phyloP scores from a whole-genome alignment of 177 flowering plant species.

The Tripterygium wilfordii region DNA sequence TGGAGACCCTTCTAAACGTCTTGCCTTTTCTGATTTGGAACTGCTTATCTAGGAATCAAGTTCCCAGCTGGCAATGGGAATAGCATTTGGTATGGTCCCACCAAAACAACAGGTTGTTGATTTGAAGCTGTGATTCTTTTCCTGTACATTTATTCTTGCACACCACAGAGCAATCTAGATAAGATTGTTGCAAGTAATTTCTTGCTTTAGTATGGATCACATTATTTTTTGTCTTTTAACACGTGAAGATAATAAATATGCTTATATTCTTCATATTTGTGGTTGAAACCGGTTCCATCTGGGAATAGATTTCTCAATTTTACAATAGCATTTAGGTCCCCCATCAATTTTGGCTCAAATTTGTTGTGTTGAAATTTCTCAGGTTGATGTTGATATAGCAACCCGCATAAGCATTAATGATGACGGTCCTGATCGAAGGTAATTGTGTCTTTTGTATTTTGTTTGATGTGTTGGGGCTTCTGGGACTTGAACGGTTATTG shows the following conservation, averaged over 20 bases:
- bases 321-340: too few species aligned
- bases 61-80: slow-evolving; percentile 86
- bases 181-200: too few species aligned
- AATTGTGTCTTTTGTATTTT: slow-evolving; percentile 6
- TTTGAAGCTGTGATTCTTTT: not conserved
- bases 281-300: not conserved
- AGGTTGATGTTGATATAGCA: slow-evolving; percentile 98
- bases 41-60: slow-evolving; percentile 79
- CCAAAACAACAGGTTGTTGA: slow-evolving; percentile 54
- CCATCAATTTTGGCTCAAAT: not conserved
- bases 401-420: slow-evolving; percentile 61
- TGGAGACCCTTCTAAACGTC: not conserved
- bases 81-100: slow-evolving; percentile 70
- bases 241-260: too few species aligned
- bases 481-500: too few species aligned
- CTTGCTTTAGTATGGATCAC: too few species aligned
- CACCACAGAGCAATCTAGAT: too few species aligned
- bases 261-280: not conserved
- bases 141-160: not conserved
- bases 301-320: too few species aligned
- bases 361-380: slow-evolving; percentile 11
- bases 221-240: too few species aligned
- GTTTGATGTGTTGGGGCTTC: not conserved
- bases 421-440: slow-evolving; percentile 91
- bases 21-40: too few species aligned